Base-by-base conservation (phyloP, 2,329 filamentous ascomycete genomes). In the Elsinoe necatrix region DNA sequence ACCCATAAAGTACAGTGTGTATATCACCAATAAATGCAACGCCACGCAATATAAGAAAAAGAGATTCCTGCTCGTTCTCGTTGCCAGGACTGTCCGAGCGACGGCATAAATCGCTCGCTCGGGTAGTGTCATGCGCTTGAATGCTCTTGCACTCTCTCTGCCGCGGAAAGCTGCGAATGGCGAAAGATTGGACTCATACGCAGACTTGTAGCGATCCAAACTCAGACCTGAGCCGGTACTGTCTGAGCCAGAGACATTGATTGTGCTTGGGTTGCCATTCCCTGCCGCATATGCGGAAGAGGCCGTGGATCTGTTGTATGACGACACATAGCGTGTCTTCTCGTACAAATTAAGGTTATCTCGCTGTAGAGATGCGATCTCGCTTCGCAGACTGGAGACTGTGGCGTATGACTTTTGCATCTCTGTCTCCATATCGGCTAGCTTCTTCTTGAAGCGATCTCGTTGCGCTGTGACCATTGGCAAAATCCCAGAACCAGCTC, bases 391-490 rank as follows among this genome's bases (percentile, higher is more conserved):
- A 34, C 91, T 86, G 18, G 90, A 92, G 20, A 96, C 84, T 0
- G 82, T 87, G 47, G 83, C 80, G 70, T 97, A 89, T 31, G 82
- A 81, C 62, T 95, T 90, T 4, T 90, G 89, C 8, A 97, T 77
- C 67, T 97, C 92, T 59, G 87, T 82, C 72, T 97, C 93, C 20
- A 98, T 81, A 69, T 98, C 87, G 0, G 83, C 76, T 62, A 95
- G 97, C 67, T 91, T 89, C 76, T 95, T 89, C 78, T 96, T 97
- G 81, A 97, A 98, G 54, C 93, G 89, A 72, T 98, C 93, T 60
- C 93, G 86, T 73, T 98, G 95, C 1, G 95, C 93, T 31, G 93
- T 95, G 54, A 98, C 87, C 95, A 98, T 98, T 31, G 93, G 95
- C 21, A 98, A 76, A 61, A 98, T 96, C 11, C 91, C 89, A 0